These are phyloP conservation scores for Chlamydomonas incerta DNA, from an alignment of 139 green algal genomes.

Conservation along the genomic window DNA sequence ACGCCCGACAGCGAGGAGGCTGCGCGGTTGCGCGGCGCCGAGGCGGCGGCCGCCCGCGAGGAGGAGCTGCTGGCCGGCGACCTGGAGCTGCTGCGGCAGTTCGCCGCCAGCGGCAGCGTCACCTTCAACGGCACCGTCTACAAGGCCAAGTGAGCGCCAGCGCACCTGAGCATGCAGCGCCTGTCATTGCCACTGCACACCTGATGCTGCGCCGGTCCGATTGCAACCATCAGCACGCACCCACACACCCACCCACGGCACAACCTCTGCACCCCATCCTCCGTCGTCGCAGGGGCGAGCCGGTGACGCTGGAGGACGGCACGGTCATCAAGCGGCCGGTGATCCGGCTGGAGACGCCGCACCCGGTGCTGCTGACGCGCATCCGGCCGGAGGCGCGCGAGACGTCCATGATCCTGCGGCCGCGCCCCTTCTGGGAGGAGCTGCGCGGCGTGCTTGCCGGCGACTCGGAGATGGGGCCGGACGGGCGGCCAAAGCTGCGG, in stretches of 20 bases:
- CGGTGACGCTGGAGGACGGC: conserved; percentile 40
- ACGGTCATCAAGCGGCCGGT: conserved; percentile 64
- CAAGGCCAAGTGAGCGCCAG: conserved; percentile 42
- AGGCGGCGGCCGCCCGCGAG: conserved; percentile 49
- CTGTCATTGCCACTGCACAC: too few species aligned
- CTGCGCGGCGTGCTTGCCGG: conserved; percentile 62
- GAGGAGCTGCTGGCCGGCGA: conserved; percentile 66
- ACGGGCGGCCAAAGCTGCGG: conserved; percentile 40
- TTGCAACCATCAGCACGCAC: too few species aligned
- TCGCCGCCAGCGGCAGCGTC: conserved; percentile 56
- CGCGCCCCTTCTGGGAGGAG: conserved; percentile 71
- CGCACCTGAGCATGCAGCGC: too few species aligned
- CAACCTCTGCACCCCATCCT: too few species aligned
- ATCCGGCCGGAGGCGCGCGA: conserved; percentile 70
- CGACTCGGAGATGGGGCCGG: conserved; percentile 39
- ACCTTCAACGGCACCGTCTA: conserved; percentile 49
- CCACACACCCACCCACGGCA: too few species aligned
- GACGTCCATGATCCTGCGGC: conserved; percentile 84
- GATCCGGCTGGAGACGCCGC: conserved; percentile 62
- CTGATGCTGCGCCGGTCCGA: too few species aligned
- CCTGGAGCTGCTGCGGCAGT: conserved; percentile 65
- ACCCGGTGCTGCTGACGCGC: conserved; percentile 74
- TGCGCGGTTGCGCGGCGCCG: conserved; percentile 11
- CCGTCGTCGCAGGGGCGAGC: conserved; percentile 40
- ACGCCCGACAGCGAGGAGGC: conserved; percentile 23